Evolutionary conservation across 805 yeast species (phyloP).

Genomic region (Candida suzukii): DNA sequence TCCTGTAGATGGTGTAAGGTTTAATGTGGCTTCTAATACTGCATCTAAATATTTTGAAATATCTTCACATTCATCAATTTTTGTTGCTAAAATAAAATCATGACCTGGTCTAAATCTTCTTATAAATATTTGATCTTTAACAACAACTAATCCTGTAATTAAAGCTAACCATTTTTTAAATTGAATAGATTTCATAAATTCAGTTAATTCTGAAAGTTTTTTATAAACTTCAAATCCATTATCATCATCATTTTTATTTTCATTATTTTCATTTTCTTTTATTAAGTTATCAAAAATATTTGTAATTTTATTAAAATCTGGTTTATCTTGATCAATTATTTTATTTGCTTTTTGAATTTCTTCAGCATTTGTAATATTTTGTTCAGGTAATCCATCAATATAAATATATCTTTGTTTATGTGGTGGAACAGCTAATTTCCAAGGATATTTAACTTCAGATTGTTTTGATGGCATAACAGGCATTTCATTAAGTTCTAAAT

Average conservation of each 20-base stretch:
- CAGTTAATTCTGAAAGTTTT: constrained; percentile 45
- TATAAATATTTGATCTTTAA: constrained; percentile 61
- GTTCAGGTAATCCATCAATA: constrained; percentile 53
- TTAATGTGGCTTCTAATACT: constrained; percentile 71
- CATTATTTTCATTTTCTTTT: constrained; percentile 6
- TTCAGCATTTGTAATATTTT: constrained; percentile 24
- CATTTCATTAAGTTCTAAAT: constrained; percentile 49
- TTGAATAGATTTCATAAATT: constrained; percentile 50
- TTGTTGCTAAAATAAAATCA: constrained; percentile 88
- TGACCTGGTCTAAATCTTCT: constrained; percentile 93
- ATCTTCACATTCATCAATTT: constrained; percentile 21
- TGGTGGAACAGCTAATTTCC: constrained; percentile 91
- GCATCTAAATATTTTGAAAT: constrained; percentile 40
- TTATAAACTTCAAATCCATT: constrained; percentile 22
- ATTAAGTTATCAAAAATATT: constrained; percentile 8
- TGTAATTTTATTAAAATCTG: constrained; percentile 40
- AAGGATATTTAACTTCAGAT: constrained; percentile 55
- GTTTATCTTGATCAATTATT: constrained; percentile 35
- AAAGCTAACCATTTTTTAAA: constrained; percentile 64
- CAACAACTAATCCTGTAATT: constrained; percentile 55
- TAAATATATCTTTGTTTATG: constrained; percentile 86
- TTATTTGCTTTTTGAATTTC: constrained; percentile 25
- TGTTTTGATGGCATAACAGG: constrained; percentile 49
- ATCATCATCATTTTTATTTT: constrained; percentile 8
- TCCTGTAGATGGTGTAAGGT: constrained; percentile 71